These are phyloP conservation scores for Colletotrichum truncatum DNA, from an alignment of 2,329 filamentous ascomycete species.

Conservation along the genomic window DNA sequence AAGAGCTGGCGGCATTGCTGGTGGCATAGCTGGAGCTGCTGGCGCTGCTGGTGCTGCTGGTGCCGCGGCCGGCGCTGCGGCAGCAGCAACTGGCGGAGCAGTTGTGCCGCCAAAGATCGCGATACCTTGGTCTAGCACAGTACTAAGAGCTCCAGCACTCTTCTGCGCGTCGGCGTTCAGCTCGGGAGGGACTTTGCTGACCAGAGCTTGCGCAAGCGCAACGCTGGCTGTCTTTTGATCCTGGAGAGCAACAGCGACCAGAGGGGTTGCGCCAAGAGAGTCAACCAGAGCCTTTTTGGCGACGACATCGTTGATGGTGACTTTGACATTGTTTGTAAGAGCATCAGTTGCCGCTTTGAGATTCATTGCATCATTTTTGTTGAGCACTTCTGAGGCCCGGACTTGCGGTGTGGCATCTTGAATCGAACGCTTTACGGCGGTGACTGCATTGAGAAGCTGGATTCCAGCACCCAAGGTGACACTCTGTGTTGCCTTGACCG, in stretches of 20 bases:
- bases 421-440: conserved; percentile 1
- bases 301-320: conserved; percentile 24
- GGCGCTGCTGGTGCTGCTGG: too few relatives aligned
- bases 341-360: conserved; percentile 25
- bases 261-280: conserved; percentile 18
- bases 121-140: conserved; percentile 15
- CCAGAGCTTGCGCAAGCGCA: conserved; percentile 20
- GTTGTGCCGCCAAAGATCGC: background rate
- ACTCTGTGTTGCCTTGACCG: conserved; percentile 1
- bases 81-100: background rate
- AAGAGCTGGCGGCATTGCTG: too few relatives aligned
- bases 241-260: conserved; percentile 26
- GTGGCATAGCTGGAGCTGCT: too few relatives aligned
- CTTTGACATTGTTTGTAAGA: conserved; percentile 26
- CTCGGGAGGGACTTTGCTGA: conserved; percentile 17
- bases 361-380: background rate
- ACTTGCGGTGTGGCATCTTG: conserved; percentile 21
- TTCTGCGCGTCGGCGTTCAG: conserved; percentile 16
- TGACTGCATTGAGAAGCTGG: background rate
- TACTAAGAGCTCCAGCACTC: conserved; percentile 15
- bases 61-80: too few relatives aligned
- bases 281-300: conserved; percentile 22
- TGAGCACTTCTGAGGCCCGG: background rate
- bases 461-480: conserved; percentile 1
- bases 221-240: conserved; percentile 19